phyloP scores from a whole-genome alignment of 106 monocot species.

The Alisma plantagoaquatica region DNA sequence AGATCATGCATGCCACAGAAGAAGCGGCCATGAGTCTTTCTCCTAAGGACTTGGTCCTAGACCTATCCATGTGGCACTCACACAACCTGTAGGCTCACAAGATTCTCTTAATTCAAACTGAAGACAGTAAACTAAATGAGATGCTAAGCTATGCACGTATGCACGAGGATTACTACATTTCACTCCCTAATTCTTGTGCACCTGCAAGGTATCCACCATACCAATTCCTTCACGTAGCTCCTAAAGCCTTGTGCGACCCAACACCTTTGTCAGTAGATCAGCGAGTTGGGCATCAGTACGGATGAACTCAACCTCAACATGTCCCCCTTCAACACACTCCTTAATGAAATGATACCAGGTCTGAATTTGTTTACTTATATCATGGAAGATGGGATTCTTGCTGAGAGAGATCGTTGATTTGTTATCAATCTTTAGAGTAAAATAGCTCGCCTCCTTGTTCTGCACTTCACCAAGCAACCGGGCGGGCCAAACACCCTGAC shows the following conservation, averaged over 20 bases:
- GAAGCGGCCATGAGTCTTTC: too few species aligned
- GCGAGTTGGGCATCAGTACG: not conserved
- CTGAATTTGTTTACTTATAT: conserved; percentile 3
- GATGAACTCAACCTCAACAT: not conserved
- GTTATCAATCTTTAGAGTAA: conserved; percentile 1
- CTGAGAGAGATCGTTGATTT: conserved; percentile 3
- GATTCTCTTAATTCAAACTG: too few species aligned
- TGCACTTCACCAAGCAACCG: not conserved
- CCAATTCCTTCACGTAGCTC: not conserved
- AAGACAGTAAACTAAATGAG: too few species aligned
- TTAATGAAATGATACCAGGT: not conserved
- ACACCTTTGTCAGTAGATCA: conserved; percentile 1
- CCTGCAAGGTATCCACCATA: too few species aligned
- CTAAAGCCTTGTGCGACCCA: not conserved
- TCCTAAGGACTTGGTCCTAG: too few species aligned
- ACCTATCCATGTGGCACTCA: too few species aligned
- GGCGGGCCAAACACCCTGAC: not conserved
- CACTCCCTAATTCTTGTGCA: too few species aligned
- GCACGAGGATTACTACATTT: too few species aligned
- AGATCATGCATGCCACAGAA: too few species aligned
- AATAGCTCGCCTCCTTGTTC: too few species aligned
- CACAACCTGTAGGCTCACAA: too few species aligned
- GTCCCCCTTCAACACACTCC: not conserved
- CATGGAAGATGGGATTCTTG: conserved; percentile 2
- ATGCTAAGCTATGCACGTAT: too few species aligned